Conservation (phyloP, 345 rosid genomes). For the Cardiospermum halicacabum region DNA sequence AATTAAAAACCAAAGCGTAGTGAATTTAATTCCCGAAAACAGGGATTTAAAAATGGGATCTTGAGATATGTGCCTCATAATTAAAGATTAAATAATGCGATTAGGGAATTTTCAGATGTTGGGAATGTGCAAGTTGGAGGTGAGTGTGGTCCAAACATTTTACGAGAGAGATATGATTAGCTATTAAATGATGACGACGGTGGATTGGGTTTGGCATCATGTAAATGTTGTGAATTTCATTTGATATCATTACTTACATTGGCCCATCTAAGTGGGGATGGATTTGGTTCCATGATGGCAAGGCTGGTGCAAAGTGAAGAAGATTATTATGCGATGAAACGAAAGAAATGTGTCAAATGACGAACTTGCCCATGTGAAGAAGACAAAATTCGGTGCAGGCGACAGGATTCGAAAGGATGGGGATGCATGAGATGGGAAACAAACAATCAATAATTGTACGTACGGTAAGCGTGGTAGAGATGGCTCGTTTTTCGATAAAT, state of each 20-base stretch:
- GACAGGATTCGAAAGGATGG: neutral
- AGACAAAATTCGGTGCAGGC: neutral
- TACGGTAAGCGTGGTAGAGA: neutral
- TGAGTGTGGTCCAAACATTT: neutral
- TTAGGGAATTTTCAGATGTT: neutral
- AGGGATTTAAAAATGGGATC: neutral
- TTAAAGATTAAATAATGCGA: neutral
- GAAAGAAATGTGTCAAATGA: neutral
- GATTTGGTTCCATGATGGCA: neutral
- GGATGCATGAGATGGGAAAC: neutral
- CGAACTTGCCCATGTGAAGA: neutral
- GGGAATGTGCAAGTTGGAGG: neutral
- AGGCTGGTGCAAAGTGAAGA: neutral
- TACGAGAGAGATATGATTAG: neutral
- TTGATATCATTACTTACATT: neutral
- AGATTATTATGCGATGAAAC: neutral
- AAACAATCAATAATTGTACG: neutral
- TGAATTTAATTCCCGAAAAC: conserved; percentile 15
- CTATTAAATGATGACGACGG: neutral
- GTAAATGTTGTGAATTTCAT: neutral
- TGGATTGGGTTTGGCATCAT: neutral
- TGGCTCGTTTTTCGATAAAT: neutral
- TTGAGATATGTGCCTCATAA: conserved; percentile 13
- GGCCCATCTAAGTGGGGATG: neutral
- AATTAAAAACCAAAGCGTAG: neutral